Evolutionary conservation across 2,329 filamentous ascomycete species (phyloP).

Genomic region (Xenoacremonium recifei): DNA sequence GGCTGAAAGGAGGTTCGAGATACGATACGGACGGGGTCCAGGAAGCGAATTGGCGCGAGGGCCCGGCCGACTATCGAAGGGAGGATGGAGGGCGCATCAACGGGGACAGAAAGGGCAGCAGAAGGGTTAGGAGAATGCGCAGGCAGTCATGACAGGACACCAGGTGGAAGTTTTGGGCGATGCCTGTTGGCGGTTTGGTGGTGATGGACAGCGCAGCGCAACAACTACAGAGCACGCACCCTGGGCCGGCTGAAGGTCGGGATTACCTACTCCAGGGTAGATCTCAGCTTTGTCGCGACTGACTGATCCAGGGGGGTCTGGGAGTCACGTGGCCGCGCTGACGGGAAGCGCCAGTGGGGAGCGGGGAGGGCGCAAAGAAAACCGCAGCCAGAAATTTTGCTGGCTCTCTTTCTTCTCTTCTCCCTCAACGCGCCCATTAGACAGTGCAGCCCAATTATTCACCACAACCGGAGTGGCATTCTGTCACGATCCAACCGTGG

Average conservation of each 20-base stretch:
- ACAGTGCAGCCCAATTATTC: slow-evolving; percentile 77
- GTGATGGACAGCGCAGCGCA: too few species aligned
- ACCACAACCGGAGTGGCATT: slow-evolving; percentile 61
- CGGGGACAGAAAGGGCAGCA: slow-evolving; percentile 9
- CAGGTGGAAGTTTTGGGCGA: slow-evolving; percentile 15
- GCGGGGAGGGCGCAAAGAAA: too few species aligned
- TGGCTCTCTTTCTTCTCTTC: slow-evolving; percentile 35
- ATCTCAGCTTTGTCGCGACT: too few species aligned
- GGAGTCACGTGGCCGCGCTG: too few species aligned
- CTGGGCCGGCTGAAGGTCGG: too few species aligned
- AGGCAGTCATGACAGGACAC: slow-evolving; percentile 22
- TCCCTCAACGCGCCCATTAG: slow-evolving; percentile 71
- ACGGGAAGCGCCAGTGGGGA: too few species aligned
- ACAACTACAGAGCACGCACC: too few species aligned
- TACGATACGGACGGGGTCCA: slow-evolving; percentile 14
- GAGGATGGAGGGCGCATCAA: slow-evolving; percentile 15
- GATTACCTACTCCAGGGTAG: too few species aligned
- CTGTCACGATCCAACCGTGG: slow-evolving; percentile 59
- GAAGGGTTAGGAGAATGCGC: slow-evolving; percentile 19
- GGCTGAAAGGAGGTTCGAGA: slow-evolving; percentile 24
- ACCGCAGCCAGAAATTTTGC: slow-evolving; percentile 1
- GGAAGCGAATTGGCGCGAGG: slow-evolving; percentile 26
- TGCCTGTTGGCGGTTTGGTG: slow-evolving; percentile 6
- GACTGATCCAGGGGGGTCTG: too few species aligned
- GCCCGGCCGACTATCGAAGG: slow-evolving; percentile 16